Conservation (phyloP, 169 alveolate species). For the Besnoitia besnoiti region DNA sequence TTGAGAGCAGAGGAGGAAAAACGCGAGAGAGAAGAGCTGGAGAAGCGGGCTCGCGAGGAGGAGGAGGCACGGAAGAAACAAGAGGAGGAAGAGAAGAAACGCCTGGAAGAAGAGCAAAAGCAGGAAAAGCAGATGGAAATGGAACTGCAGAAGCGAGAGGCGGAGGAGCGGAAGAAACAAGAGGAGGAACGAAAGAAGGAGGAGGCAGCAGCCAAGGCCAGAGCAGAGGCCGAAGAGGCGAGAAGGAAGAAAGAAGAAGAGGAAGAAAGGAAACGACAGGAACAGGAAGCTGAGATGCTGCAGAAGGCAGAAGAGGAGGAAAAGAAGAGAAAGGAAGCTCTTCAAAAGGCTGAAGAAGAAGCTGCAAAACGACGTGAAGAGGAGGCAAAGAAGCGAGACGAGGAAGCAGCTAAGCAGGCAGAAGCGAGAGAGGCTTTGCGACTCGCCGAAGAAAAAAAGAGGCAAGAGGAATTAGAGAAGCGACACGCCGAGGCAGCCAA, state of each 20-base stretch:
- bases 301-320: background rate
- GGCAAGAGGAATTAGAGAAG: background rate
- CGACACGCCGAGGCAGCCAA: background rate
- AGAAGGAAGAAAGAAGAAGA: background rate
- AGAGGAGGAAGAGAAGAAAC: background rate
- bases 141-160: slow-evolving; percentile 17
- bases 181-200: background rate
- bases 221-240: background rate
- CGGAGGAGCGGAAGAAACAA: background rate
- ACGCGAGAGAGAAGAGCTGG: slow-evolving; percentile 15
- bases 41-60: background rate
- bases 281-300: background rate
- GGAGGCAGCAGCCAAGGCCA: slow-evolving; percentile 11
- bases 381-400: background rate
- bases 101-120: background rate
- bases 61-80: background rate
- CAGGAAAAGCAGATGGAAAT: slow-evolving; percentile 9
- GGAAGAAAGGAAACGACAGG: background rate
- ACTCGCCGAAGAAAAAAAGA: background rate
- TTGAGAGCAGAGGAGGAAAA: background rate
- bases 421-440: background rate
- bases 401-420: background rate
- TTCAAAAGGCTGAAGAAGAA: background rate
- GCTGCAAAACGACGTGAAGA: background rate
- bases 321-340: background rate